These are phyloP conservation scores for Erysimum pusillum DNA, from an alignment of 441 rosid genomes.

Conservation along the genomic window DNA sequence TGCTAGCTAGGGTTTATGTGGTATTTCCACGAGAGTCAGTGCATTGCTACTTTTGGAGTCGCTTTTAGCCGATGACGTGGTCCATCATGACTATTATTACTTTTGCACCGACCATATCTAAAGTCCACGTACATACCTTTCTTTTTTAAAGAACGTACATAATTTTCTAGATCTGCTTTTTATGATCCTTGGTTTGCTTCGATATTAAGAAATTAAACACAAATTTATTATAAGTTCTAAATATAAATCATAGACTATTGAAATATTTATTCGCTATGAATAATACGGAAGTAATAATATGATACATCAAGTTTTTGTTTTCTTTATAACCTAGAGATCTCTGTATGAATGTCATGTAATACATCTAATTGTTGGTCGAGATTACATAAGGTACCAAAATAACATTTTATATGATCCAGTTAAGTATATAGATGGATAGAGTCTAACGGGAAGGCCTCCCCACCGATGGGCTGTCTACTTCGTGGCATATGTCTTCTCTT, in stretches of 20 bases:
- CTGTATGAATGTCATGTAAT: not conserved
- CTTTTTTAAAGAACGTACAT: not conserved
- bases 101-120: slow-evolving; percentile 48
- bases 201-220: not conserved
- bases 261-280: not conserved
- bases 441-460: not conserved
- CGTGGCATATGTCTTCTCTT: not conserved
- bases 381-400: slow-evolving; percentile 6
- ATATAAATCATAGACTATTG: not conserved
- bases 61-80: slow-evolving; percentile 40
- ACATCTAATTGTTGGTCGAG: slow-evolving; percentile 7
- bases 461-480: slow-evolving; percentile 18
- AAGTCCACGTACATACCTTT: slow-evolving; percentile 34
- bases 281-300: not conserved
- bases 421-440: not conserved
- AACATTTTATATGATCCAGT: not conserved
- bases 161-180: slow-evolving; percentile 33
- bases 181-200: slow-evolving; percentile 8
- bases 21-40: slow-evolving; percentile 21
- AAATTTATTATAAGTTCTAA: not conserved
- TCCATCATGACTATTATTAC: slow-evolving; percentile 36
- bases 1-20: slow-evolving; percentile 44
- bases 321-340: not conserved
- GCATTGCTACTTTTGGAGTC: slow-evolving; percentile 42
- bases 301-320: not conserved